Evolutionary conservation across 2,329 filamentous ascomycete genomes (phyloP), one percentile per base, ranked within the genome.

Genomic region (Aphanoascus verrucosus): DNA sequence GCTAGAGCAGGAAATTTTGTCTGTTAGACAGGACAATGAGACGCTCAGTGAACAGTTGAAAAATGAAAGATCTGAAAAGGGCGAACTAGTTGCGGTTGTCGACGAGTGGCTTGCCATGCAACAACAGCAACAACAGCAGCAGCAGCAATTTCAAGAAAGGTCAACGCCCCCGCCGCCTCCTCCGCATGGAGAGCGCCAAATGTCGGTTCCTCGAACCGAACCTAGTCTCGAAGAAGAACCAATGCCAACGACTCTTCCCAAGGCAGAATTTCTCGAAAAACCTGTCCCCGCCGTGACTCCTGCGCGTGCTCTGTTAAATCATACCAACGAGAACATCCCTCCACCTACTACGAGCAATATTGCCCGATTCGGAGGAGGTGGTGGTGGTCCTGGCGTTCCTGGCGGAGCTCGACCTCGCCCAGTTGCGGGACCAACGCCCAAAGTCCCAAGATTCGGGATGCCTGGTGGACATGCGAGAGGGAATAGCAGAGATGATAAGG

Each of bases 1-100:
- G 50, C 77, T 94, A 9, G 81, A 84, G 61, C 82, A 85, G 5
- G 84, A 93, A 54, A 74, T 93, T 54, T 72, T 74, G 32, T 83
- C 83, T 5, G 76, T 93, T 43, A 81, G 84, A 65, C 73, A 76
- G 3, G 85, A 91, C 61, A 87, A 88, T 59, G 76, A 79, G 47
- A 69, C 66, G 2, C 78, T 88, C 69, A 72, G 82, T 1, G 70
- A 77, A 40, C 83, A 84, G 0, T 60, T 85, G 14, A 70, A 73
- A 55, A 61, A 65, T n/a, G 73, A 75, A 59, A 83, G 72, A 14
- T 63, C 70, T 14, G 72, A 74, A 54, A 74, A 74, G 58, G 72
- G 72, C 12, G 72, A 74, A 35, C 63, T 74, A 28, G 72, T 74
- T n/a, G 71, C 71, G 11, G 69, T 70, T 23, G 71, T 74, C 20